Percentiles rank a stretch among this genome's conserved stretches.
Evolutionary conservation across 805 yeast genomes (phyloP).

Genomic region (Schwanniomyces polymorphus): DNA sequence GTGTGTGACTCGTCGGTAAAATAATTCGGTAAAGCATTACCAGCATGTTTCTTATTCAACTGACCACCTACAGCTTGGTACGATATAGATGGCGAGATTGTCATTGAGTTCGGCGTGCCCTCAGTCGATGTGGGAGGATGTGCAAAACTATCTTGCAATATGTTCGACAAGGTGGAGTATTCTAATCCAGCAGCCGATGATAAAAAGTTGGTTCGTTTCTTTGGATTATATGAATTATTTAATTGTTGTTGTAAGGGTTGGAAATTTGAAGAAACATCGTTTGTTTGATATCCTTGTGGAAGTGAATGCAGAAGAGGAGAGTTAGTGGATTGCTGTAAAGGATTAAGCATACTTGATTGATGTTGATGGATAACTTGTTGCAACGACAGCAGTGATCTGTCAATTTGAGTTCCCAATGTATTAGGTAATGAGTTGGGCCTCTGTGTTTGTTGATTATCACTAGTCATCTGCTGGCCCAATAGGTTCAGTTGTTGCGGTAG

Average conservation of each 20-base stretch:
- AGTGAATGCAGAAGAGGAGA: background rate
- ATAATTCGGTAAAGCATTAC: constrained; percentile 20
- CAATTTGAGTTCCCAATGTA: constrained; percentile 1
- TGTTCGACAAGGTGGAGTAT: constrained; percentile 66
- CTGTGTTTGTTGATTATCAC: background rate
- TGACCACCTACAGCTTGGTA: constrained; percentile 23
- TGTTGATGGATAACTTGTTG: background rate
- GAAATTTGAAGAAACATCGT: background rate
- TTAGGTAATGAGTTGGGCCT: background rate
- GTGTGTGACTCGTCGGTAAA: constrained; percentile 14
- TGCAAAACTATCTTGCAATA: constrained; percentile 49
- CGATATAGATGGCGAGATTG: constrained; percentile 35
- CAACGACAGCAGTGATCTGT: constrained; percentile 1
- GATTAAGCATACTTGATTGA: background rate
- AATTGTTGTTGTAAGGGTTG: constrained; percentile 1
- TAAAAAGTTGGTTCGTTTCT: constrained; percentile 48
- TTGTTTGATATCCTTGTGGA: background rate
- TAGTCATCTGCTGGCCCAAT: background rate
- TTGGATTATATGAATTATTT: constrained; percentile 3
- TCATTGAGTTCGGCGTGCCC: constrained; percentile 37
- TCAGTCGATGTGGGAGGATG: constrained; percentile 30
- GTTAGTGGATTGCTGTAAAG: background rate
- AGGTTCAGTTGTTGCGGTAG: background rate
- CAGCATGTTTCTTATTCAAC: background rate
- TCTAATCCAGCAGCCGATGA: constrained; percentile 75